Evolutionary conservation across 2,329 filamentous ascomycete species (phyloP), one percentile per base, ranked within the genome.

Genomic region (Aspergillus aculeatus): DNA sequence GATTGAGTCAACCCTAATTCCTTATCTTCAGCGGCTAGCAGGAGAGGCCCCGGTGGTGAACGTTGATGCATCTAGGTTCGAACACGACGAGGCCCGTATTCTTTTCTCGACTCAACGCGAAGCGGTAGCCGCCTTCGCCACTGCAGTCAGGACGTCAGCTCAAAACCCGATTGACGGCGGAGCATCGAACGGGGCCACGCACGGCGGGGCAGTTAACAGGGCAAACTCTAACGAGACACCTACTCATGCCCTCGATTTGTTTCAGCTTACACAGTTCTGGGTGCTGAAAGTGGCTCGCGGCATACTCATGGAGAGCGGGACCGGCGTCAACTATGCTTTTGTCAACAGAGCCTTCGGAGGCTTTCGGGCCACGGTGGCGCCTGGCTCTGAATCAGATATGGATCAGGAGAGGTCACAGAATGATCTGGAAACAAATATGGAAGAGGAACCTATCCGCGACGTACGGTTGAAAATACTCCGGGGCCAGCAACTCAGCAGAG

Each of bases 311-410:
- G 83, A 83, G 65, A 82, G 82, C 21, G 81, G 79, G 0, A 81
- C 81, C 62, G 81, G 79, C 2, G 77, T 89, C 50, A 82, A 83
- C 47, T 87, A 83, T 70, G 75, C 78, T 16, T 82, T 82, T 62
- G 82, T 86, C 21, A 85, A 87, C 67, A 79, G 80, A 32, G 84
- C 85, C 4, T 89, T 87, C 72, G 86, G 86, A 32, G 86, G 86
- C 0, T 70, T 83, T n/a, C 81, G 82, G 5, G 76, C 79, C 12
- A 72, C 75, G 1, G 66, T 82, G 47, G 71, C 70, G 38, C 71
- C 77, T 29, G 70, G 72, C 29, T 64, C 67, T 7, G 73, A 75
- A 19, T 69, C 68, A 23, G 67, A 77, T 62, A 65, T 77, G 52
- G 75, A 73, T 0, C 74, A 78, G 59, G 83, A 84, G 63, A 73